These are phyloP conservation scores for Tylopilus balloui DNA, from an alignment of 768 basidiomycete genomes.

Conservation along the genomic window DNA sequence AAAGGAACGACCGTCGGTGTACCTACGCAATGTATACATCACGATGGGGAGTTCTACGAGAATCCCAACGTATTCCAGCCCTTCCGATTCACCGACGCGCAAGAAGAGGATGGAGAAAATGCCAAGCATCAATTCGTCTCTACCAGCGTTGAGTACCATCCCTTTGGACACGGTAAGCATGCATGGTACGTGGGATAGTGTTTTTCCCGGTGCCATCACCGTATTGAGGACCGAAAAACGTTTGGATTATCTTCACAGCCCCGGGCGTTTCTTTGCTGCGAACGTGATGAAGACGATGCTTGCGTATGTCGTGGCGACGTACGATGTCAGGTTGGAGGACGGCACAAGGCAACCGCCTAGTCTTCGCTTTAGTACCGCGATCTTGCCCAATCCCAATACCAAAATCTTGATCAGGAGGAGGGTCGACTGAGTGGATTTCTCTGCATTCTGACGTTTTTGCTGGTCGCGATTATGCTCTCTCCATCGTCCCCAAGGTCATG, in stretches of 20 bases:
- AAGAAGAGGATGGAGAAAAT: conserved; percentile 30
- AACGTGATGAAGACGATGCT: conserved; percentile 11
- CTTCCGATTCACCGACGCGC: conserved; percentile 17
- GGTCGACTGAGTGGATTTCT: neutral
- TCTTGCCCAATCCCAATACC: neutral
- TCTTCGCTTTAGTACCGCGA: neutral
- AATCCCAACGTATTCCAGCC: conserved; percentile 13
- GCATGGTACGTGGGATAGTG: conserved; percentile 15
- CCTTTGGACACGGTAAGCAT: conserved; percentile 34
- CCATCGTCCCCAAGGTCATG: too few relatives aligned
- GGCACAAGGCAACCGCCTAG: neutral
- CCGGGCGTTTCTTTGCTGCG: conserved; percentile 16
- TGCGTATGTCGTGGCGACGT: conserved; percentile 8
- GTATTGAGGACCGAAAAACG: too few relatives aligned
- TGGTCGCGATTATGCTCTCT: too few relatives aligned
- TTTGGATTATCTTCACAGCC: conserved; percentile 1
- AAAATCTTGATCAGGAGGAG: neutral
- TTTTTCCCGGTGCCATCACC: too few relatives aligned
- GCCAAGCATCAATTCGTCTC: conserved; percentile 33
- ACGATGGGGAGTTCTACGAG: conserved; percentile 23
- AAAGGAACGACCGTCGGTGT: conserved; percentile 27
- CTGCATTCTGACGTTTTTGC: too few relatives aligned
- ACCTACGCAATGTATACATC: conserved; percentile 19
- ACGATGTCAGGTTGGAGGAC: conserved; percentile 1
- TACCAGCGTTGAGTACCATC: conserved; percentile 30